Evolutionary conservation across 805 yeast species (phyloP).

Genomic region (Candida maesae): DNA sequence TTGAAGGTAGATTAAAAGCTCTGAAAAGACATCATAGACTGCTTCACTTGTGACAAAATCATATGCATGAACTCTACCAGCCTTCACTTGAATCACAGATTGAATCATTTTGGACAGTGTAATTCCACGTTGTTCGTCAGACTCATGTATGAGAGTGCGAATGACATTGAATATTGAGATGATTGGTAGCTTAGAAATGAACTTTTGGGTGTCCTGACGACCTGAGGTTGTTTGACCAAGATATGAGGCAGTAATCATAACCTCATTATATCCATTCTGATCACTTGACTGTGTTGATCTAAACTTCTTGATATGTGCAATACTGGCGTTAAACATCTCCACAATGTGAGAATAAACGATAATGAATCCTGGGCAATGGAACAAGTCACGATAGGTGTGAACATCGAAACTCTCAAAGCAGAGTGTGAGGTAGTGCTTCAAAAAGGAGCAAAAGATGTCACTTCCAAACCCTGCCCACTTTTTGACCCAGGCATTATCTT

Average conservation of each 20-base stretch:
- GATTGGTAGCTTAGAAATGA: slow-evolving; percentile 11
- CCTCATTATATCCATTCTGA: slow-evolving; percentile 8
- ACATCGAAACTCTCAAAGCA: slow-evolving; percentile 4
- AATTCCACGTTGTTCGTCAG: slow-evolving; percentile 1
- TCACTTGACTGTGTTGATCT: slow-evolving; percentile 15
- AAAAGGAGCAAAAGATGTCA: slow-evolving; percentile 56
- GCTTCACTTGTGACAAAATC: slow-evolving; percentile 39
- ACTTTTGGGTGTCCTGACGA: slow-evolving; percentile 9
- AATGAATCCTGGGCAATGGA: slow-evolving; percentile 22
- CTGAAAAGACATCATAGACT: slow-evolving; percentile 34
- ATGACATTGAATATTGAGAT: slow-evolving; percentile 8
- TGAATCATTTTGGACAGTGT: slow-evolving; percentile 3
- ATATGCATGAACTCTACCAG: slow-evolving; percentile 26
- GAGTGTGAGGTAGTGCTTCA: slow-evolving; percentile 48
- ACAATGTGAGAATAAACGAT: slow-evolving; percentile 22
- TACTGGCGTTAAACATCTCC: slow-evolving; percentile 23
- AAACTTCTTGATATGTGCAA: slow-evolving; percentile 18
- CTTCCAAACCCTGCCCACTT: slow-evolving; percentile 57
- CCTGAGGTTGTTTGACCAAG: slow-evolving; percentile 3
- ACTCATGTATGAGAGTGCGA: slow-evolving; percentile 9
- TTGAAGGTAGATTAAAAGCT: slow-evolving; percentile 23
- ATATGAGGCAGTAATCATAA: slow-evolving; percentile 17
- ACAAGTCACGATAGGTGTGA: slow-evolving; percentile 5
- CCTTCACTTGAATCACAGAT: slow-evolving; percentile 4
- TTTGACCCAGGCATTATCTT: slow-evolving; percentile 54